phyloP scores from a whole-genome alignment of 2,329 filamentous ascomycete species.

The Penicillium sclerotigenum region DNA sequence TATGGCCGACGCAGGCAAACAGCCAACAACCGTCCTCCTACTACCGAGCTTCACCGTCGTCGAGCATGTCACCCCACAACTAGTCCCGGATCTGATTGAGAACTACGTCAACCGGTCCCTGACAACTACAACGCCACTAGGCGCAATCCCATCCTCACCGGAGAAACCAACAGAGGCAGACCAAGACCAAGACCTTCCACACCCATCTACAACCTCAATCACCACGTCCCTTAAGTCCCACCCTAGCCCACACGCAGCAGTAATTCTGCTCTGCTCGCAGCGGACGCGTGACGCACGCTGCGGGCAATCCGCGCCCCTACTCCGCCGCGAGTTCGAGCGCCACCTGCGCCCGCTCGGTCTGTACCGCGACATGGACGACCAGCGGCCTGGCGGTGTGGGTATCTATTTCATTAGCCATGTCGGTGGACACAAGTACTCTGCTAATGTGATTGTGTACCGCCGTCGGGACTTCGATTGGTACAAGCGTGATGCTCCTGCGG shows the following conservation, averaged over 20 bases:
- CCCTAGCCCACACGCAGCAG: constrained; percentile 74
- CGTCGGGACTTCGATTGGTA: constrained; percentile 47
- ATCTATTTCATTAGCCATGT: constrained; percentile 97
- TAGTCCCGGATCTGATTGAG: constrained; percentile 68
- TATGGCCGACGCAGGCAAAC: constrained; percentile 52
- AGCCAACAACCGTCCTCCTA: constrained; percentile 75
- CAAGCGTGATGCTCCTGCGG: constrained; percentile 18
- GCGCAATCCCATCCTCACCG: constrained; percentile 30
- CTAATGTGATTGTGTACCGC: constrained; percentile 91
- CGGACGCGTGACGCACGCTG: constrained; percentile 92
- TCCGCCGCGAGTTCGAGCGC: constrained; percentile 84
- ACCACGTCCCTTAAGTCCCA: constrained; percentile 52
- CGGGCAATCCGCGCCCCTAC: constrained; percentile 84
- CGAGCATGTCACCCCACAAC: constrained; percentile 75
- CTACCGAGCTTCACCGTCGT: constrained; percentile 81
- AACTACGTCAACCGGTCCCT: constrained; percentile 66
- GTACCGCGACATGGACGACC: constrained; percentile 82
- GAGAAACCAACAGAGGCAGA: constrained; percentile 14
- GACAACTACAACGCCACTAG: constrained; percentile 70
- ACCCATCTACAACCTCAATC: constrained; percentile 28
- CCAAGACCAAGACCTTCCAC: constrained; percentile 21
- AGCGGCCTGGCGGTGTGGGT: constrained; percentile 84
- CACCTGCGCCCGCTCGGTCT: constrained; percentile 81
- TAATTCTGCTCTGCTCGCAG: constrained; percentile 93
- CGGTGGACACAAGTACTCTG: constrained; percentile 92